Evolutionary conservation across 2,329 filamentous ascomycete species (phyloP), one percentile per base, ranked within the genome.

Genomic region (Ophiostoma quercus): DNA sequence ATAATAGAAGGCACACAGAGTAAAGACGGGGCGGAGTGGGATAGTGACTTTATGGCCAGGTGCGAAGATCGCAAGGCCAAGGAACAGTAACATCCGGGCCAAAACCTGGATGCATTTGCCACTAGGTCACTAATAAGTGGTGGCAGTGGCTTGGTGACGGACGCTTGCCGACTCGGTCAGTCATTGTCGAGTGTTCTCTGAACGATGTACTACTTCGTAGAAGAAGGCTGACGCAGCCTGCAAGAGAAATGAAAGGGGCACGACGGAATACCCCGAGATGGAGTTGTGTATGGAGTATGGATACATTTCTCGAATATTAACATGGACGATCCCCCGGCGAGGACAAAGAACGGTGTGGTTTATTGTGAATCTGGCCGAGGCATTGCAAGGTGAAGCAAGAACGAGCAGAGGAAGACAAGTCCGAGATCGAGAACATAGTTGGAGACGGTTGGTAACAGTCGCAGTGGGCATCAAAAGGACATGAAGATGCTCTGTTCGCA

Each of bases 31-130:
- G 25, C 25, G 25, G n/a, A 5, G n/a, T 54, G 47, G 19, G 47
- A 54, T 3, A 54, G 19, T 16, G n/a, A 22, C 51, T 57, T 25
- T 7, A 22, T 22, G 51, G 3, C n/a, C 8, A 57, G 22, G 51
- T 25, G 51, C 12, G 51, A 57, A 57, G 22, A 29, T 57, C 22
- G 51, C 22, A 57, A 60, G 54, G 25, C 54, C 54, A 60, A 60
- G 54, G 22, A 60, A 19, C 25, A 60, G 54, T 16, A 32, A 25
- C 25, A 19, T 32, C 54, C 54, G 25, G 12, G 25, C 54, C 51
- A 60, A 60, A 60, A 60, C 54, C 22, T 60, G 54, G 54, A 60
- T 60, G 54, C 25, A 14, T 60, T 60, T 32, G 54, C 54, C 54
- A 60, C 54, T 60, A 25, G 51, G 11, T 57, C 51, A 29, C 22